Percentiles rank a stretch among this genome's conserved stretches.
Conservation (phyloP, 176 grass and related monocot genomes). For the Neostapfia colusana region DNA sequence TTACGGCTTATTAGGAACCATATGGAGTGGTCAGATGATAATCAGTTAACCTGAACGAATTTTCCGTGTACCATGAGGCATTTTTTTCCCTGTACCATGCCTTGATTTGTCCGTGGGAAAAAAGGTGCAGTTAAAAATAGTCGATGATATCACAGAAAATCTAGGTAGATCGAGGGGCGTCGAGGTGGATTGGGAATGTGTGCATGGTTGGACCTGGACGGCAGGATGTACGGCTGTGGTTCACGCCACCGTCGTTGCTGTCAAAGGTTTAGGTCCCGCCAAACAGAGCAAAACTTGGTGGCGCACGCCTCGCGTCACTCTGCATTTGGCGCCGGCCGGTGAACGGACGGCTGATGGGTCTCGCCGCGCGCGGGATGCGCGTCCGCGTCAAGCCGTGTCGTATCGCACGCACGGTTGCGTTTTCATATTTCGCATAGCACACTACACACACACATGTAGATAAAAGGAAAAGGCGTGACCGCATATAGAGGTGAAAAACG, state of each 20-base stretch:
- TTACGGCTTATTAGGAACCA: too few relatives aligned
- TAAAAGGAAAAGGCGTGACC: neutral
- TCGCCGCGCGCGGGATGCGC: neutral
- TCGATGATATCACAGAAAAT: neutral
- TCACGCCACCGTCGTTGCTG: constrained; percentile 4
- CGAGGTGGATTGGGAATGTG: neutral
- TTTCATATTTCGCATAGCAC: neutral
- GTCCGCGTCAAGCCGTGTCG: neutral
- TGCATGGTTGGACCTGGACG: neutral
- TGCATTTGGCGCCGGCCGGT: neutral
- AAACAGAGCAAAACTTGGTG: constrained; percentile 3
- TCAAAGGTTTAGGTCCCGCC: neutral
- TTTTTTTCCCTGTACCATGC: too few relatives aligned
- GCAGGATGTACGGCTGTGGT: neutral
- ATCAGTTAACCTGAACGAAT: too few relatives aligned
- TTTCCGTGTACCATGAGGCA: too few relatives aligned
- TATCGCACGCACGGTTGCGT: constrained; percentile 8
- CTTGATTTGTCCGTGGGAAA: too few relatives aligned
- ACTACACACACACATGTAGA: neutral
- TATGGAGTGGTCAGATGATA: too few relatives aligned
- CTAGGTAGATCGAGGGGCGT: neutral
- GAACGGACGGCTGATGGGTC: neutral
- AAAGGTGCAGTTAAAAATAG: too few relatives aligned
- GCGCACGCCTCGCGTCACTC: neutral
- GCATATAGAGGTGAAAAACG: too few relatives aligned